phyloP scores from a whole-genome alignment of 768 basidiomycete species.

The Infundibulicybe gibba region DNA sequence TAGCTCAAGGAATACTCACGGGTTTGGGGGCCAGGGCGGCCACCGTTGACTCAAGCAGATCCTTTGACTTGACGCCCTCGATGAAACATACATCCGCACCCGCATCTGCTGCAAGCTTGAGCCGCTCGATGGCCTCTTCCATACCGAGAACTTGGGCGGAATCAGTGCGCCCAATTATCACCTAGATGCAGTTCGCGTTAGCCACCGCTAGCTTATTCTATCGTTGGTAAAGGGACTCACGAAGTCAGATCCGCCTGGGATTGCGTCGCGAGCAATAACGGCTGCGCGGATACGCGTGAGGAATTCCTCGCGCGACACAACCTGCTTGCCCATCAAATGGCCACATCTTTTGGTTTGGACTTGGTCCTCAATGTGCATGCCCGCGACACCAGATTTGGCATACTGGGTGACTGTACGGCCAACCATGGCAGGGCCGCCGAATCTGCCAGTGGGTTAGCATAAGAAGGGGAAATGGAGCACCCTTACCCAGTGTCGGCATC shows the following conservation, averaged over 20 bases:
- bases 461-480: not conserved
- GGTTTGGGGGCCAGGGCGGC: slow-evolving; percentile 69
- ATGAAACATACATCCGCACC: slow-evolving; percentile 84
- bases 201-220: too few relatives aligned
- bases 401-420: slow-evolving; percentile 74
- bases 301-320: slow-evolving; percentile 76
- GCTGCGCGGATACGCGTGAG: slow-evolving; percentile 74
- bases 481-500: slow-evolving; percentile 76
- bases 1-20: slow-evolving; percentile 25
- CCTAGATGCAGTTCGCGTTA: slow-evolving; percentile 25
- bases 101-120: slow-evolving; percentile 67
- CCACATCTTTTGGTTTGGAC: slow-evolving; percentile 82
- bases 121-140: slow-evolving; percentile 66
- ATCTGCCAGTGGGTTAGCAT: slow-evolving; percentile 22
- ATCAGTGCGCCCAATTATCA: slow-evolving; percentile 75
- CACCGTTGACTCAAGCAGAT: slow-evolving; percentile 61
- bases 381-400: slow-evolving; percentile 65
- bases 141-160: slow-evolving; percentile 77
- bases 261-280: slow-evolving; percentile 70
- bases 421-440: slow-evolving; percentile 73
- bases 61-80: slow-evolving; percentile 70
- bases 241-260: slow-evolving; percentile 74
- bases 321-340: slow-evolving; percentile 77
- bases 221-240: slow-evolving; percentile 29
- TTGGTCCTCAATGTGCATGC: slow-evolving; percentile 78